phyloP scores from a whole-genome alignment of 2,329 filamentous ascomycete species.

The Eutypa lata region DNA sequence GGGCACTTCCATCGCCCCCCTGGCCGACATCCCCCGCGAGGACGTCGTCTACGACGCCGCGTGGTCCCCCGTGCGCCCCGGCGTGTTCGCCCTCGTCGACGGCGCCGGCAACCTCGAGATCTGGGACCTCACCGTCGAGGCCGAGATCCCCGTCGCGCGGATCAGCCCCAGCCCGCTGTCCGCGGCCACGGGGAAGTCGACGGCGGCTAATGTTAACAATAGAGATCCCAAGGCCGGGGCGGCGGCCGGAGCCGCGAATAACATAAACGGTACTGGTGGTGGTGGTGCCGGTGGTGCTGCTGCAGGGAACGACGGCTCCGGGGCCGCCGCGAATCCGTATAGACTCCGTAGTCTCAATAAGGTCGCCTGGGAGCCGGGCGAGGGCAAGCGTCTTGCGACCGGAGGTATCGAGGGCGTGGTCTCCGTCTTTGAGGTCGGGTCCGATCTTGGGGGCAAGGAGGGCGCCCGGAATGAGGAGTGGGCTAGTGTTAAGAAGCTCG shows the following conservation, averaged over 20 bases:
- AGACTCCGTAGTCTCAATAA: slow-evolving; percentile 71
- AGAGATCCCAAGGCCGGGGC: neutral
- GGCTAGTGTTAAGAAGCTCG: slow-evolving; percentile 86
- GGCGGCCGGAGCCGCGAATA: neutral
- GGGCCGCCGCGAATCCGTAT: neutral
- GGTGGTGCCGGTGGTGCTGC: neutral
- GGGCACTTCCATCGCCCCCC: slow-evolving; percentile 60
- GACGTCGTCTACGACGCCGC: slow-evolving; percentile 95
- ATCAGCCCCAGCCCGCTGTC: slow-evolving; percentile 60
- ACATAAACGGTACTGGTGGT: neutral
- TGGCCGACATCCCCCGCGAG: slow-evolving; percentile 89
- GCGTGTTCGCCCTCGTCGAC: slow-evolving; percentile 92
- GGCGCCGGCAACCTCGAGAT: slow-evolving; percentile 89
- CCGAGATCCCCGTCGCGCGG: slow-evolving; percentile 84
- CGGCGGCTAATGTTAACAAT: too few relatives aligned
- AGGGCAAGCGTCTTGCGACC: slow-evolving; percentile 82
- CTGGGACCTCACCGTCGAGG: slow-evolving; percentile 91
- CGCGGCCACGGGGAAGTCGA: slow-evolving; percentile 12
- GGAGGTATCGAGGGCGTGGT: slow-evolving; percentile 89
- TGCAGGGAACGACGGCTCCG: neutral
- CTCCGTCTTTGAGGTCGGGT: slow-evolving; percentile 88
- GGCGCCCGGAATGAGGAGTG: slow-evolving; percentile 83
- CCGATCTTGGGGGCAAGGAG: slow-evolving; percentile 80
- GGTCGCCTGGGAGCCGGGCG: slow-evolving; percentile 86
- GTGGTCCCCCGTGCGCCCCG: slow-evolving; percentile 92